Evolutionary conservation across 1,139 yeast species (phyloP), one percentile per base, ranked within the genome.

Genomic region (Pichia sp.): DNA sequence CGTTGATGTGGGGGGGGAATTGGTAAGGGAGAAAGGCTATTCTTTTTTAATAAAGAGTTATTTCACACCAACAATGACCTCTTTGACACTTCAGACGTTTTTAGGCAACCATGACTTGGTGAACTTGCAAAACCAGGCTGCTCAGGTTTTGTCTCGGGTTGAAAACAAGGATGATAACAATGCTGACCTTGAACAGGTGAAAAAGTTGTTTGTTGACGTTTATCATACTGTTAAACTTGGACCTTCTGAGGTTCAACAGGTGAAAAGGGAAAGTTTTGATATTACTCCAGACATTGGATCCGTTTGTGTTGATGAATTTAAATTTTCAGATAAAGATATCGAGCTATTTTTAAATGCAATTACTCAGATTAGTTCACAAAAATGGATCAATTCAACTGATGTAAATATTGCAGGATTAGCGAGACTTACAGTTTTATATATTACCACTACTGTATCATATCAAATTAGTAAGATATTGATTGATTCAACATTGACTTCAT

Each of bases 401-500:
- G 14, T 6, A 3, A 18, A 41, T n/a, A 19, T 41, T 18, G 13
- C 19, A n/a, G 21, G 20, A 24, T 31, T 44, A 8, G 16, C 40
- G 2, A 25, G 37, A 21, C 20, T 41, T 8, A 33, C 24, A 9
- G 15, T 44, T 3, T 22, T 41, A 9, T 41, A 41, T 13, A 33
- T 41, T 5, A 16, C 41, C 2, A 28, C 25, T 4, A 16, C 23
- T 8, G 11, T 38, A 3, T 11, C 41, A 19, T 9, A 26, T 7
- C 24, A 36, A 14, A 24, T 29, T 1, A 34, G 43, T 34, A 38
- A 36, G 20, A 6, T 6, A 5, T 31, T 44, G 11, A 41, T 41
- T 15, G 36, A 34, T 19, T 38, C 46, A 11, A 39, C 44, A 20
- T 43, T 66, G 11, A 54, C 53, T 6, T 44, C 58, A 5, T 45